Base-by-base conservation (phyloP, 306 rosid genomes). In the Trifolium repens region DNA sequence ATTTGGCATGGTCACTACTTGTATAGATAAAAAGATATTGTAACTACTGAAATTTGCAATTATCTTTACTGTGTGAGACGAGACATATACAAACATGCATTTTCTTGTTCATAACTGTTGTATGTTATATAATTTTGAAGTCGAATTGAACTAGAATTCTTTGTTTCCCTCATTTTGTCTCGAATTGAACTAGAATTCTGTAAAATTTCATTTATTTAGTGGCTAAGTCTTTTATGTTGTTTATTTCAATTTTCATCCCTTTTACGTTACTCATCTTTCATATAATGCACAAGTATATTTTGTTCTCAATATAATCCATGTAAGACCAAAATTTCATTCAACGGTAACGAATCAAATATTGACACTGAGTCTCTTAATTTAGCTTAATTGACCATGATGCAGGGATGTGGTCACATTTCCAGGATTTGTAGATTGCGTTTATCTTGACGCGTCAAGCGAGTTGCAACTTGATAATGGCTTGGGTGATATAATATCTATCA, bases 381-480 rank as follows among this genome's bases (percentile, higher is more conserved):
- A 77, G 40, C 80, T 46, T 55, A 49, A 54, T 39, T 27, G 69
- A 69, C 72, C 30, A 63, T 16, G 50, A 78, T 76, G 78, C 91
- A 94, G 98, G 87, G 93, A 94, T 49, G 81, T 69, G 24, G 87
- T 94, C 74, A 84, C 89, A 81, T 94, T 91, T 80, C 98, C 98
- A 60, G 98, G 97, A 91, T 94, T 91, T 83, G 91, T 94, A 52
- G 98, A 94, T 77, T 94, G 97, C 17, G 46, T 94, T 54, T 91
- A 90, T 85, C 87, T 94, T 63, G 88, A 86, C 12, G 75, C 96
- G 53, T 91, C 96, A 47, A 66, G 67, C 69, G 97, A 87, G 84
- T 80, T 94, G 86, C 85, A 55, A 27, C 89, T 94, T 61, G 93
- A 89, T 80, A 94, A 91, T 81, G 98, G 98, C 77, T 85, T 91